phyloP scores from a whole-genome alignment of 1,139 yeast species.

The Saccharomyces hybrid region DNA sequence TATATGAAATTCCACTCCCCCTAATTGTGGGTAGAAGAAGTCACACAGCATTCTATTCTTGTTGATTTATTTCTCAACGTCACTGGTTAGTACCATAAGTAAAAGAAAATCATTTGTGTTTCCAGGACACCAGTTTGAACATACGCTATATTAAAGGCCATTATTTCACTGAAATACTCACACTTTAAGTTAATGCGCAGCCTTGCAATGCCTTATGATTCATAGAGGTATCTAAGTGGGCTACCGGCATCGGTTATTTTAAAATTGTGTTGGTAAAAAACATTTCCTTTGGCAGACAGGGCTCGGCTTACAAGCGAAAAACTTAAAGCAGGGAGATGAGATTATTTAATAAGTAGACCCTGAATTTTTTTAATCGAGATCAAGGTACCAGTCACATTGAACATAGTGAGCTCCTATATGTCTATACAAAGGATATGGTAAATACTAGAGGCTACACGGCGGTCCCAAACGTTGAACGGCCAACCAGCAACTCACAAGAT shows the following conservation, averaged over 20 bases:
- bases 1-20: constrained; percentile 94
- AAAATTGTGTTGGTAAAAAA: neutral
- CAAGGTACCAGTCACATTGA: neutral
- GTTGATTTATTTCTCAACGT: neutral
- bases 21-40: constrained; percentile 96
- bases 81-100: neutral
- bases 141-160: neutral
- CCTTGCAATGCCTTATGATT: neutral
- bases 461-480: neutral
- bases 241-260: neutral
- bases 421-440: neutral
- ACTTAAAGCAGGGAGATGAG: neutral
- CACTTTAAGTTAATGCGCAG: neutral
- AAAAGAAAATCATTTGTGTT: neutral
- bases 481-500: neutral
- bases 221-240: neutral
- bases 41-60: constrained; percentile 76
- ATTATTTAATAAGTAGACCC: neutral
- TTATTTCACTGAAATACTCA: neutral
- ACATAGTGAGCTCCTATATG: neutral
- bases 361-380: neutral
- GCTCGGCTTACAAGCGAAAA: neutral
- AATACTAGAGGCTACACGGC: neutral
- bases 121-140: neutral
- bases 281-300: neutral